Percentiles rank a stretch among this genome's conserved stretches.
These are phyloP conservation scores for Elsinoe batatas DNA, from an alignment of 2,329 filamentous ascomycete species.

Conservation along the genomic window DNA sequence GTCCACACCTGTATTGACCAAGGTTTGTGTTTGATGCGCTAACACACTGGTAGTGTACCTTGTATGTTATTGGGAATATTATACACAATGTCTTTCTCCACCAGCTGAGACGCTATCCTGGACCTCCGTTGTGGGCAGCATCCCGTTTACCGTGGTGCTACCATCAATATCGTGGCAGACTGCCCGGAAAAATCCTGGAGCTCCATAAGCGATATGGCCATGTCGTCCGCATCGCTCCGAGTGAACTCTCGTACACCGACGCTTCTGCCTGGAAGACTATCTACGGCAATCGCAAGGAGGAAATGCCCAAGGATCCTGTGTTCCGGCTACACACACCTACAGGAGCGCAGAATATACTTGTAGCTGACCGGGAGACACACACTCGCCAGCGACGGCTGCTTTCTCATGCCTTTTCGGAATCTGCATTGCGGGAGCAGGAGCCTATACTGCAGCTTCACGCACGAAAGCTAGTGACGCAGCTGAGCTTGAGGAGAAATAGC, in stretches of 20 bases:
- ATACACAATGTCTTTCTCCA: constrained; percentile 34
- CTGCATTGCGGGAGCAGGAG: constrained; percentile 32
- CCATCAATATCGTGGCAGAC: neutral
- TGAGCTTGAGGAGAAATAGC: constrained; percentile 27
- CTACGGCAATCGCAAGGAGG: constrained; percentile 29
- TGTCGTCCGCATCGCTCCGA: constrained; percentile 39
- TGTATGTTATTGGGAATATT: no score
- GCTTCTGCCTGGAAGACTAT: constrained; percentile 36
- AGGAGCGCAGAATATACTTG: neutral
- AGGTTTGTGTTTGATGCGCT: no score
- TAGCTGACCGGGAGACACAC: constrained; percentile 30
- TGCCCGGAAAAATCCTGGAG: constrained; percentile 21
- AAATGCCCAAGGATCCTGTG: neutral
- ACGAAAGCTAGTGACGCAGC: constrained; percentile 29
- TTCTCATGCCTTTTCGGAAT: constrained; percentile 32
- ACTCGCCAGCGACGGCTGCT: constrained; percentile 30
- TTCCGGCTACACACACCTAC: neutral
- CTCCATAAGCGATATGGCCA: constrained; percentile 35
- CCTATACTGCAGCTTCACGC: constrained; percentile 32
- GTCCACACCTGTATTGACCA: no score
- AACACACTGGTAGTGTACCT: no score
- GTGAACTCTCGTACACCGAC: constrained; percentile 38
- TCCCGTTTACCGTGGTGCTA: neutral
- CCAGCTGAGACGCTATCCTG: constrained; percentile 35
- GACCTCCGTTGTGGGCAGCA: constrained; percentile 28